Base-by-base conservation (phyloP, 2,329 filamentous ascomycete genomes). In the Malbranchea zuffiana region DNA sequence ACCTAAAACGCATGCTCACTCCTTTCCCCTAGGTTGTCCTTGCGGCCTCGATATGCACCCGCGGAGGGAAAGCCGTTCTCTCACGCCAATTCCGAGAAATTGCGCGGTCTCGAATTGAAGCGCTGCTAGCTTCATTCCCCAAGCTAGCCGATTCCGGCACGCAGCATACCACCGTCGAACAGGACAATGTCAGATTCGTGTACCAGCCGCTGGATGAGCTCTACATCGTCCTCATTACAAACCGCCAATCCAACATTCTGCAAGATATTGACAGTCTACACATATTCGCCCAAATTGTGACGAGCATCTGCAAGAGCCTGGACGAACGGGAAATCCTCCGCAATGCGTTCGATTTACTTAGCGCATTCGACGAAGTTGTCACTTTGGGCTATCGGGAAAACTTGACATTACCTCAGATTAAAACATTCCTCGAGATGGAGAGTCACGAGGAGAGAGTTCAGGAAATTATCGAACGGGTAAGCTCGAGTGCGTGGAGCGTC, bases 221-320 rank as follows among this genome's bases (percentile, higher is more conserved):
- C 47, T 98, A 98, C 74, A 96, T 98, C 77, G 88, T 98, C 48
- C 78, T 98, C 55, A 96, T 98, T 65, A 98, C 92, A 62, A 98
- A 98, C 71, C 82, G 86, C 53, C 90, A 96, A 70, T 96, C 88
- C 62, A 98, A 98, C 66, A 98, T 98, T 50, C 74, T 98, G 35
- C 90, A 98, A 67, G 90, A 98, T 63, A 98, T 98, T 62, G 90
- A 96, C 66, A 94, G 90, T 42, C 75, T 98, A 43, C 92, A 98
- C 62, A 74, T 98, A 13, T 98, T 98, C 59, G 88, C 88, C 42
- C 90, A 98, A 67, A 88, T 98, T 11, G 90, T 95, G 38, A 85
- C 83, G 42, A 94, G 83, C 63, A 88, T 92, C 55, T 98, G 90
- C 76, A 92, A 88, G 68, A 93, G 76, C 50, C 63, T 96, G 43